Evolutionary conservation across 1,284 basidiomycete species (phyloP), one percentile per base, ranked within the genome.

Genomic region (Irpex rosettiformis): DNA sequence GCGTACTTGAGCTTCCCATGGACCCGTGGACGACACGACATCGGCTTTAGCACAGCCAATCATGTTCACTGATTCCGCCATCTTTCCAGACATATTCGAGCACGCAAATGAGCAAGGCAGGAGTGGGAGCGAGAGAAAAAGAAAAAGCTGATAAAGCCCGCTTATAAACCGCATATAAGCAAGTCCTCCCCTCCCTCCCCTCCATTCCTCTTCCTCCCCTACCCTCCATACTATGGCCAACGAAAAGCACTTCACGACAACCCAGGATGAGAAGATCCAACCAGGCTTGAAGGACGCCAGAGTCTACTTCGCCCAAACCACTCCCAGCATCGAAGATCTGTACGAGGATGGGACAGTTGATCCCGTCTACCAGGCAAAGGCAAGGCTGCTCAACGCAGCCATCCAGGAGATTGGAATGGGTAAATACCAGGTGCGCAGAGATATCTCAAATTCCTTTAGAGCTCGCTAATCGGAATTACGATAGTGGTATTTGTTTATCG

Each of bases 321-420:
- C 42, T 45, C 11, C 43, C 30, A 30, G 22, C 18, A 10, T 59
- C 56, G 55, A 27, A 56, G 60, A 61, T 52, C 57, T 58, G n/a
- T 78, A 77, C 59, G 75, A 76, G 29, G 78, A 79, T 16, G 79
- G 70, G n/a, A 73, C 79, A 18, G 66, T 77, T 22, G 82, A 85
- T 61, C 79, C 81, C 1, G 74, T 82, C 1, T 86, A 86, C 63
- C 75, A 77, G 58, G 78, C 76, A 3, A 87, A 86, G 64, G 80
- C 83, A 0, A 76, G 71, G n/a, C 68, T 86, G 4, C 64, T 88
- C 62, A 88, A 85, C 58, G 65, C 69, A 45, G 80, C 82, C 1
- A 75, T 89, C 55, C 80, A 85, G 65, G 80, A 83, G 29, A 82
- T 88, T 43, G 85, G 85, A 0, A 86, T 88, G 81, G 85, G 86